Percentiles rank a stretch among this genome's conserved stretches.
phyloP scores from a whole-genome alignment of 345 rosid genomes.

The Syzygium jambos region DNA sequence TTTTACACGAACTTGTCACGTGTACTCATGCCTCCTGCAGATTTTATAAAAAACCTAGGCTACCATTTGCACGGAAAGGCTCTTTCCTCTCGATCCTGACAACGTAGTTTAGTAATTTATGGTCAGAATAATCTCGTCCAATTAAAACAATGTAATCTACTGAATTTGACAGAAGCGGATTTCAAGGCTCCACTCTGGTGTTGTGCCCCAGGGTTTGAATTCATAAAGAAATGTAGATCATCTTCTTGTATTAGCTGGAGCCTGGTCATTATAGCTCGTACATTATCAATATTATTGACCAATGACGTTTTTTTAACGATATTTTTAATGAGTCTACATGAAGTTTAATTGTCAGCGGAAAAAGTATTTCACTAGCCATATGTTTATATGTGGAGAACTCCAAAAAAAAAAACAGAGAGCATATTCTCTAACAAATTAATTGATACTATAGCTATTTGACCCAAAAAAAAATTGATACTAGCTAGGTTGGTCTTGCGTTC shows the following conservation, averaged over 20 bases:
- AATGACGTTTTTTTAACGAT: neutral
- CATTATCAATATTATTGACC: neutral
- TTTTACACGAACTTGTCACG: neutral
- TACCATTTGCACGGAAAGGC: neutral
- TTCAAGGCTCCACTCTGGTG: neutral
- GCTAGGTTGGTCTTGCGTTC: neutral
- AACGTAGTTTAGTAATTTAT: neutral
- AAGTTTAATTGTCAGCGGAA: neutral
- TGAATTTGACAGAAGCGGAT: neutral
- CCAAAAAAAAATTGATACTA: neutral
- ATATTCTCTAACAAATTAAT: neutral
- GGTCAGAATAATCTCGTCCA: neutral
- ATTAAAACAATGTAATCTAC: neutral
- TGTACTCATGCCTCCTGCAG: neutral
- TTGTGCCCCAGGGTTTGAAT: neutral
- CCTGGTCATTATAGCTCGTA: neutral
- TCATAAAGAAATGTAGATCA: neutral
- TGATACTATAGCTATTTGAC: neutral
- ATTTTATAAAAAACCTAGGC: neutral
- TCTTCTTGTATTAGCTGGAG: neutral
- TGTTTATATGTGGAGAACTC: neutral
- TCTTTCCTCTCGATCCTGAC: neutral
- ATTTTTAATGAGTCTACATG: neutral
- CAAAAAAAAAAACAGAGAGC: rapidly evolving
- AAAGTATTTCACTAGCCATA: neutral